Conservation (phyloP, 2,329 filamentous ascomycete genomes). For the Alternaria brassicae region DNA sequence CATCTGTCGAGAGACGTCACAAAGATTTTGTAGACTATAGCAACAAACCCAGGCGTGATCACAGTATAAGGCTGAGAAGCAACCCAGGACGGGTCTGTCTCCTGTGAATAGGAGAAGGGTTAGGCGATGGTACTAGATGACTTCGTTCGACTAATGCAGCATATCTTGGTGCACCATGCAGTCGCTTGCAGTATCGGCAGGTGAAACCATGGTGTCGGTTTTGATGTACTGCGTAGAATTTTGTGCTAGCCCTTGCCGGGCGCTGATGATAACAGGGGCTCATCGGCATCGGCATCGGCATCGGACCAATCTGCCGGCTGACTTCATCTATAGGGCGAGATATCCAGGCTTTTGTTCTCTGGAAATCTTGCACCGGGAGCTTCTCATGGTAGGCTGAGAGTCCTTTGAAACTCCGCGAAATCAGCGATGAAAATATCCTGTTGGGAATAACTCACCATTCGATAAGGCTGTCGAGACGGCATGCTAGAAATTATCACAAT, state of each 20-base stretch:
- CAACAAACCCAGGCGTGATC: background rate
- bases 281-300: too few species aligned
- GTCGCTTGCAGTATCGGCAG: background rate
- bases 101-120: background rate
- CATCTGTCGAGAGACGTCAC: background rate
- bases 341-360: background rate
- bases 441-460: background rate
- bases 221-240: conserved; percentile 1
- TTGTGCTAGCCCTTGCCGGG: background rate
- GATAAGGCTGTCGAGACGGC: background rate
- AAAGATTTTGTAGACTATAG: background rate
- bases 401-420: background rate
- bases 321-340: background rate
- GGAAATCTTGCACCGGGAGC: background rate
- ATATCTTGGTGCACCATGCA: background rate
- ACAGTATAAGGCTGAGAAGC: background rate
- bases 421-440: background rate
- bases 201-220: background rate
- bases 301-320: background rate
- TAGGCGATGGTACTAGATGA: background rate
- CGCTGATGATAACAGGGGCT: background rate
- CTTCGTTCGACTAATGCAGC: background rate
- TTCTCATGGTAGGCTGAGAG: background rate
- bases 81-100: background rate
- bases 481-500: background rate